These are phyloP conservation scores for Fusarium pseudograminearum DNA, from an alignment of 2,329 filamentous ascomycete genomes.

Conservation along the genomic window DNA sequence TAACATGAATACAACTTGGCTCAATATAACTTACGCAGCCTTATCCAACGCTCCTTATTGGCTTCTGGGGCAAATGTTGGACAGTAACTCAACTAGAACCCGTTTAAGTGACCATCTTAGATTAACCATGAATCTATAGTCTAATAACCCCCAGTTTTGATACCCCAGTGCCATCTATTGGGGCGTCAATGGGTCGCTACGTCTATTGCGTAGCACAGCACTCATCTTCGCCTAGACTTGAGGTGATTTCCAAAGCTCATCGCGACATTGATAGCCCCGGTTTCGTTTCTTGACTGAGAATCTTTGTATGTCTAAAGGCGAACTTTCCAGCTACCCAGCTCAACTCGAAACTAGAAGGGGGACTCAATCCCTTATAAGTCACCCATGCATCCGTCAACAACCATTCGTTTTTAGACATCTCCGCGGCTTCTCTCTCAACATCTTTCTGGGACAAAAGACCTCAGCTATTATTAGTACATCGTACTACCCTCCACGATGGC, in stretches of 20 bases:
- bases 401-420: conserved; percentile 23
- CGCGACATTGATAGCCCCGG: conserved; percentile 41
- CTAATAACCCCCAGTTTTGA: neutral
- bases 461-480: neutral
- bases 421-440: conserved; percentile 20
- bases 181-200: neutral
- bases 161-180: neutral
- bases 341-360: neutral
- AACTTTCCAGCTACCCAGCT: neutral
- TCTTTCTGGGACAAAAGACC: neutral
- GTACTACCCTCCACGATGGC: conserved; percentile 28
- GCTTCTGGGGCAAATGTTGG: neutral
- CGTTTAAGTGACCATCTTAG: neutral
- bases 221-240: conserved; percentile 25
- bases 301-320: neutral
- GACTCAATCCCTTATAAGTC: conserved; percentile 40
- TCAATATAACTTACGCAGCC: conserved; percentile 4
- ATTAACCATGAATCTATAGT: neutral
- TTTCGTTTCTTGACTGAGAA: neutral
- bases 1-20: neutral
- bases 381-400: conserved; percentile 25
- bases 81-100: neutral
- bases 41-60: conserved; percentile 40
- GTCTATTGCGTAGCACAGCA: neutral
- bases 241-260: conserved; percentile 45